phyloP scores from a whole-genome alignment of 2,329 filamentous ascomycete genomes.

The Phaeosphaeria sp. region DNA sequence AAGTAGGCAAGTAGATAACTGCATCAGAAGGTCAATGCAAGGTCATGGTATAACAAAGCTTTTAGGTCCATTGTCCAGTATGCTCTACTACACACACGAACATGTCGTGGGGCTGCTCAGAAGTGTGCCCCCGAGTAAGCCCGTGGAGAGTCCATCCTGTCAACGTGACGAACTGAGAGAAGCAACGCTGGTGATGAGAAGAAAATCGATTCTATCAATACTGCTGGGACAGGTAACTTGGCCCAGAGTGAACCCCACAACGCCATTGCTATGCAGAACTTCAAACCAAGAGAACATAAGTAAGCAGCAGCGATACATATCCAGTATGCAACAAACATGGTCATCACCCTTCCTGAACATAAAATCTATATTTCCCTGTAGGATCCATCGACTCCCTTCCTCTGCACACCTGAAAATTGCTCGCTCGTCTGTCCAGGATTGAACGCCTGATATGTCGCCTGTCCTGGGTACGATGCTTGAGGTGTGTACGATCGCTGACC shows the following conservation, averaged over 20 bases:
- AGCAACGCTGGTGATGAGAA: no score
- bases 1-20: no score
- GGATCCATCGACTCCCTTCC: conserved; percentile 24
- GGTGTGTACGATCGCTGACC: conserved; percentile 14
- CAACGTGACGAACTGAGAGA: no score
- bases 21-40: no score
- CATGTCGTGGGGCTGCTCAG: no score
- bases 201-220: no score
- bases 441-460: conserved; percentile 21
- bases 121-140: no score
- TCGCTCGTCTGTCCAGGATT: conserved; percentile 10
- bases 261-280: not conserved
- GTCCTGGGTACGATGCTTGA: conserved; percentile 12
- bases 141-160: no score
- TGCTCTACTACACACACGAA: no score
- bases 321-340: not conserved
- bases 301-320: not conserved
- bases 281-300: not conserved
- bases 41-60: no score
- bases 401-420: conserved; percentile 13
- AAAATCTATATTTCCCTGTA: conserved; percentile 21
- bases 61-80: no score
- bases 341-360: not conserved
- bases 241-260: not conserved
- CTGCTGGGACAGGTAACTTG: no score